Base-by-base conservation (phyloP, 139 green algal species). In the Volvox africanus region DNA sequence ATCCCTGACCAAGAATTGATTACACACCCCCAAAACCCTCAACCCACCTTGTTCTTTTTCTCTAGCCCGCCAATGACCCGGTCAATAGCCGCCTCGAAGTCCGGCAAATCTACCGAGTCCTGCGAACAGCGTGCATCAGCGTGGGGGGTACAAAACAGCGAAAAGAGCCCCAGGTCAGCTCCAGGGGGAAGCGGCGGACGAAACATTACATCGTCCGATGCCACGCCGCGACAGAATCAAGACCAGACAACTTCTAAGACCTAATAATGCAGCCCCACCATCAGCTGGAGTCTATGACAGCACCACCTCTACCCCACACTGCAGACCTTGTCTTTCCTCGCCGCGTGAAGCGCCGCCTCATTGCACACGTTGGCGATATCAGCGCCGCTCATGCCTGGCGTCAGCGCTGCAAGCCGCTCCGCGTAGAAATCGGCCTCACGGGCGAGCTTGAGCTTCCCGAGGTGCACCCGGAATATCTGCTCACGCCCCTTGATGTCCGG, bases 301-400 rank as follows among this genome's bases (percentile, higher is more conserved):
- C 44, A 55, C 44, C 44, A 55, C 44, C 44, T 14, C 44, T 55
- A 55, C 9, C 44, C 44, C 44, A 55, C 44, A 55, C 44, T 55
- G 44, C 44, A 55, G 19, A 92, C 88, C 88, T 96, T 96, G 84
- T 94, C 88, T 30, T 86, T 80, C 17, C 98, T 93, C 22, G 98
- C 98, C 26, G 98, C 98, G 12, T 99, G 97, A 69, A 99, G 97
- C 30, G 98, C 98, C 3, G 97, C 98, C 93, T 99, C 98, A 91
- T 99, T 99, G 92, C 94, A 97, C 61, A 99, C 96, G 93, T 99
- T 99, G 84, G 98, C 98, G 78, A 99, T 99, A 96, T 99, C 98
- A 28, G 98, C 98, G n/a, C 98, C 98, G 21, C 62, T 87, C 90
- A 97, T 96, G 80, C 98, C 98, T 22, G 98, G 98, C 1, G 98